Conservation (phyloP, 805 yeast species). For the Nakazawaea ambrosiae region DNA sequence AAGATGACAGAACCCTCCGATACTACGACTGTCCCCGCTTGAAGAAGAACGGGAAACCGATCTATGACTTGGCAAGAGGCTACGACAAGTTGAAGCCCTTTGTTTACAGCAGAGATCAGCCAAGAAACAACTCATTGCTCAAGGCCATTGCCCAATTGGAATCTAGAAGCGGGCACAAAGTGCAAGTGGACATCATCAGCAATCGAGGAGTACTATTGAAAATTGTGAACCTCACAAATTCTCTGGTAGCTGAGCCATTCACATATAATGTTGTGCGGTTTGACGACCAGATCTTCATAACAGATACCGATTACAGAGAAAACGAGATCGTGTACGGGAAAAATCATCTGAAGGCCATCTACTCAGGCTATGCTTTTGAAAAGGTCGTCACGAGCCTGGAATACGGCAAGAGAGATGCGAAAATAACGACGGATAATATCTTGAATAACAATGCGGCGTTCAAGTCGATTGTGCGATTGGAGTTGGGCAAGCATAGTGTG, state of each 20-base stretch:
- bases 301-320: slow-evolving; percentile 8
- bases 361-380: slow-evolving; percentile 4
- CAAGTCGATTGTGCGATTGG: neutral
- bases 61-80: slow-evolving; percentile 3
- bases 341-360: neutral
- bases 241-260: neutral
- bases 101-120: neutral
- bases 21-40: neutral
- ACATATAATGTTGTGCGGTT: slow-evolving; percentile 1
- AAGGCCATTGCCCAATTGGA: neutral
- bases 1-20: slow-evolving; percentile 1
- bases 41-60: neutral
- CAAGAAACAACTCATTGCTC: slow-evolving; percentile 1
- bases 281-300: slow-evolving; percentile 4
- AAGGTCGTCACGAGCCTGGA: neutral
- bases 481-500: neutral
- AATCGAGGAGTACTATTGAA: slow-evolving; percentile 3
- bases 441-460: slow-evolving; percentile 1
- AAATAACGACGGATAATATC: neutral
- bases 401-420: neutral
- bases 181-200: neutral
- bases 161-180: neutral
- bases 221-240: neutral
- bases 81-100: slow-evolving; percentile 4
- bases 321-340: neutral